A percentile compares a stretch with the other conserved stretches of the same genome.
Evolutionary conservation across 2,329 filamentous ascomycete species (phyloP).

Genomic region (Exophiala alcalophila): DNA sequence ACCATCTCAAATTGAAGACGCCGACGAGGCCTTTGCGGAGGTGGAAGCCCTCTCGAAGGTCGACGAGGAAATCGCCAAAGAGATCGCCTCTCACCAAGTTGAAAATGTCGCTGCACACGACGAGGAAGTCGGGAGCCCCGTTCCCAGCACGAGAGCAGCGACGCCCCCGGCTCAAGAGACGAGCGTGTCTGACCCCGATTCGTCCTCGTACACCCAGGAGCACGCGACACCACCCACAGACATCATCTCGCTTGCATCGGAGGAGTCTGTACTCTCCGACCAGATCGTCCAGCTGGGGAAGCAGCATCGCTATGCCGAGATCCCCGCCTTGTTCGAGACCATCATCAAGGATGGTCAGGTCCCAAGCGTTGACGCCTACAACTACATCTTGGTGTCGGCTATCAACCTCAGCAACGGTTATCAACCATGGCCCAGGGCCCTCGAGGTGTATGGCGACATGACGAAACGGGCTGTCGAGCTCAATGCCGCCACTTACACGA

Average conservation of each 20-base stretch:
- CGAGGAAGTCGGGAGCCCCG: constrained; percentile 32
- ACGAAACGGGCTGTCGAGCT: constrained; percentile 77
- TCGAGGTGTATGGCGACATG: constrained; percentile 97
- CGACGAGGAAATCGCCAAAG: constrained; percentile 77
- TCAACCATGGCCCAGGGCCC: constrained; percentile 82
- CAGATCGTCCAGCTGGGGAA: constrained; percentile 73
- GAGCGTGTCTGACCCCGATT: constrained; percentile 11
- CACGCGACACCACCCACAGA: constrained; percentile 40
- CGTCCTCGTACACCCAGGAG: constrained; percentile 26
- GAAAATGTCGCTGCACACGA: constrained; percentile 28
- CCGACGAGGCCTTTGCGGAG: constrained; percentile 48
- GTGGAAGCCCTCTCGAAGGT: constrained; percentile 67
- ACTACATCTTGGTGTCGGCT: constrained; percentile 79
- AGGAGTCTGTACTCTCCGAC: constrained; percentile 69
- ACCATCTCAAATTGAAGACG: constrained; percentile 60
- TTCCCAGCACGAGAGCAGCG: constrained; percentile 17
- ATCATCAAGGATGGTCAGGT: constrained; percentile 80
- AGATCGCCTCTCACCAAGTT: constrained; percentile 52
- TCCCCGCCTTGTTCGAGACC: constrained; percentile 84
- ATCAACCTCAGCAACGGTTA: constrained; percentile 79
- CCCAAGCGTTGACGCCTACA: constrained; percentile 85
- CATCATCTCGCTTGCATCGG: constrained; percentile 47
- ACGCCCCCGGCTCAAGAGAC: constrained; percentile 12
- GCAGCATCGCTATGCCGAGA: constrained; percentile 74
- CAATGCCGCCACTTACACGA: constrained; percentile 81